Evolutionary conservation across 2,329 filamentous ascomycete species (phyloP), one percentile per base, ranked within the genome.

Genomic region (Colletotrichum ledebouriae): DNA sequence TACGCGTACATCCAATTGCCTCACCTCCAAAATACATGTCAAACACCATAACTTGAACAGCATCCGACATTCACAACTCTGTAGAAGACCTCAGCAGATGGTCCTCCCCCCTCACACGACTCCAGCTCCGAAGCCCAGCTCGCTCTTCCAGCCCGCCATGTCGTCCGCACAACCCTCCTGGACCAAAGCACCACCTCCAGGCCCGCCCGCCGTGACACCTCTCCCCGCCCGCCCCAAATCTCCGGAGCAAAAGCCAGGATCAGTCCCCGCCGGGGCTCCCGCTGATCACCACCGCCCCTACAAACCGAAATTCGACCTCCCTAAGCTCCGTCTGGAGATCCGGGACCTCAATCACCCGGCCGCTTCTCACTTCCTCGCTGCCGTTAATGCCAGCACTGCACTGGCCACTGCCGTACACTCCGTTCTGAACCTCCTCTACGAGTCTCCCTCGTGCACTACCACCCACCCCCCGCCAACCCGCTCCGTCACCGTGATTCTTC

Each of bases 401-500:
- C 82, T 97, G 49, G 80, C 87, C 59, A 78, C 82, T 12, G 89
- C 92, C 65, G 86, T 94, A 37, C 78, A 85, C 57, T 86, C 87
- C 70, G 93, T 98, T 15, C 86, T 96, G 56, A 82, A 83, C 34
- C 86, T 89, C 29, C 89, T 98, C 34, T 98, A 98, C 78, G 73
- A 75, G 50, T 79, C 80, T n/a, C 81, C 83, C 55, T 72, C 74
- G 4, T 78, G 80, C 69, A 75, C 77, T 29, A 76, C 78, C 52
- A 83, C 83, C 41, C 80, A 79, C 59, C 75, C 78, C 11, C 87
- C 88, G 46, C 84, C 87, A n/a, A 96, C 93, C 10, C 91, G 94
- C 69, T 97, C 93, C 59, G 89, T 98, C 17, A 98, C 94, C 0
- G 81, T 98, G 41, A 85, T 97, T 68, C 83, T 98, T 4, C 89